These are phyloP conservation scores for Sporodiniella umbellata DNA, from an alignment of 371 early-diverging fungal genomes.

Conservation along the genomic window DNA sequence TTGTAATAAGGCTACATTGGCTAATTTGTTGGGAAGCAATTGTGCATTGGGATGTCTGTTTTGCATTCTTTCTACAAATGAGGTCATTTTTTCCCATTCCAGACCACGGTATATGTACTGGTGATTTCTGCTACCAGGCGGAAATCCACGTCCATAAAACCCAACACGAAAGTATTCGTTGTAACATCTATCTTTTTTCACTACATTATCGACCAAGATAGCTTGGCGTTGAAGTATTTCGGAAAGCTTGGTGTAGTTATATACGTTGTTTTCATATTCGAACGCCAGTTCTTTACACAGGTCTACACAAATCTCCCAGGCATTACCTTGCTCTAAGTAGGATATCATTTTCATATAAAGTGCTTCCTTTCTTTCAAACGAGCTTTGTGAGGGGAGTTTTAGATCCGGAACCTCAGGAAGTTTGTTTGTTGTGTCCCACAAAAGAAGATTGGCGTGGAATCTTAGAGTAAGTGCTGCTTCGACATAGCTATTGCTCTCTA, in stretches of 20 bases:
- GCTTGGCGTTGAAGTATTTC: conserved; percentile 61
- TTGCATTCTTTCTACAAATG: conserved; percentile 74
- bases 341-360: conserved; percentile 60
- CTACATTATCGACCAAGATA: conserved; percentile 53
- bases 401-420: conserved; percentile 51
- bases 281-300: conserved; percentile 59
- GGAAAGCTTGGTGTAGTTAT: conserved; percentile 57
- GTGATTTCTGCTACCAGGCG: conserved; percentile 52
- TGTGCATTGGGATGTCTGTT: conserved; percentile 65
- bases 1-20: conserved; percentile 18
- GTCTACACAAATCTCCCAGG: conserved; percentile 72
- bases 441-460: conserved; percentile 65
- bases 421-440: conserved; percentile 57
- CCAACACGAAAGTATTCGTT: conserved; percentile 78
- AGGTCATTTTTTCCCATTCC: conserved; percentile 74
- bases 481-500: conserved; percentile 54
- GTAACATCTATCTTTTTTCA: conserved; percentile 61
- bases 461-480: conserved; percentile 73
- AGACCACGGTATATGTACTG: conserved; percentile 72
- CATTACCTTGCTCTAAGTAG: conserved; percentile 60
- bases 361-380: conserved; percentile 70
- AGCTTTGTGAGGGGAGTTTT: conserved; percentile 48
- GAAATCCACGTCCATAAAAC: conserved; percentile 71
- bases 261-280: conserved; percentile 54
- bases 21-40: conserved; percentile 46